Conservation (phyloP, 306 rosid genomes). For the Castanospermum australe region DNA sequence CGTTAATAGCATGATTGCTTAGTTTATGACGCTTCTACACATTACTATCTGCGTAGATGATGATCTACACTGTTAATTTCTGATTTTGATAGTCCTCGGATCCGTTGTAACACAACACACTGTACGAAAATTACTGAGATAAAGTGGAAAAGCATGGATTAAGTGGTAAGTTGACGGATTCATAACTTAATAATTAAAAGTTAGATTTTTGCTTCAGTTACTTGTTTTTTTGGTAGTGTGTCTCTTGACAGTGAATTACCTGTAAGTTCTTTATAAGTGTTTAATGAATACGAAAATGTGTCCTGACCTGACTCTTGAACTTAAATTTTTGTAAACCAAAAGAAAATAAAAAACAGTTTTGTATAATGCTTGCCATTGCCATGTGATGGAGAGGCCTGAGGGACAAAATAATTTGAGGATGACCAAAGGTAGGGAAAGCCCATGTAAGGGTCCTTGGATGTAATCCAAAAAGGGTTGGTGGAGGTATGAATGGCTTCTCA, state of each 20-base stretch:
- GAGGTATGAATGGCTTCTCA: conserved; percentile 5
- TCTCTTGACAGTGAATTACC: too few relatives aligned
- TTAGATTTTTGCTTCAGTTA: too few relatives aligned
- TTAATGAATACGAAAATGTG: too few relatives aligned
- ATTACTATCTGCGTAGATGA: too few relatives aligned
- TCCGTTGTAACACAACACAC: background rate
- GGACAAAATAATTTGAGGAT: conserved; percentile 30
- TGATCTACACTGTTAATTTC: background rate
- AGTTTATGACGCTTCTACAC: background rate
- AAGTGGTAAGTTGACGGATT: too few relatives aligned
- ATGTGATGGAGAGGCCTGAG: background rate
- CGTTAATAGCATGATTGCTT: background rate
- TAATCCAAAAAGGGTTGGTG: conserved; percentile 15
- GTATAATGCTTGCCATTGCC: background rate
- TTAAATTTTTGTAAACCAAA: too few relatives aligned
- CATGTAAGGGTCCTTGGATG: conserved; percentile 9
- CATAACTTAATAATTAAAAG: too few relatives aligned
- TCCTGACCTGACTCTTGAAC: too few relatives aligned
- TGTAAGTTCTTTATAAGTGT: too few relatives aligned
- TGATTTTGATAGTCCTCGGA: background rate
- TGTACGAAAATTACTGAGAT: background rate
- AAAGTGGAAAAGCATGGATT: background rate
- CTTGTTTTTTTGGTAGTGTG: too few relatives aligned
- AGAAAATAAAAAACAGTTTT: background rate
- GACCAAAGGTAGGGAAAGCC: conserved; percentile 24